Percentiles rank a stretch among this genome's conserved stretches.
phyloP scores from a whole-genome alignment of 495 filamentous ascomycete genomes.

The Penicillium silybi region DNA sequence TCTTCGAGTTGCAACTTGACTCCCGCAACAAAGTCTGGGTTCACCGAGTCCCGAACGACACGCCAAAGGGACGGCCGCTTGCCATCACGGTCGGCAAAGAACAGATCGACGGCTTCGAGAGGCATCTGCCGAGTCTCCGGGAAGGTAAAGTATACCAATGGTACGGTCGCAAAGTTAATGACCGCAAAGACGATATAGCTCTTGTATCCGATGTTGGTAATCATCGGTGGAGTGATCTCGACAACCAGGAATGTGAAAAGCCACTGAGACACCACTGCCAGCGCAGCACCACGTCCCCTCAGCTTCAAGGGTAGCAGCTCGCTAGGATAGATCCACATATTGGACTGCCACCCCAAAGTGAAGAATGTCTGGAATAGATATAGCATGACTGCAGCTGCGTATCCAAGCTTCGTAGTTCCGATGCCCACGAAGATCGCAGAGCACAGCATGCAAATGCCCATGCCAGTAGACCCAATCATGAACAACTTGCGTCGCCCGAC shows the following conservation, averaged over 20 bases:
- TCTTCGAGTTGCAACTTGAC: constrained; percentile 14
- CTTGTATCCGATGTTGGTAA: constrained; percentile 46
- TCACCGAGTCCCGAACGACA: constrained; percentile 12
- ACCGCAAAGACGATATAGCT: constrained; percentile 53
- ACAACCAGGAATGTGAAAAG: constrained; percentile 39
- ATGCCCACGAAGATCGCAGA: constrained; percentile 37
- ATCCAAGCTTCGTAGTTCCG: constrained; percentile 16
- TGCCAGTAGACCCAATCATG: constrained; percentile 23
- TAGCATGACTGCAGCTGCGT: constrained; percentile 19
- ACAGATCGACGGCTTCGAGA: constrained; percentile 10
- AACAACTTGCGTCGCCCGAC: constrained; percentile 30
- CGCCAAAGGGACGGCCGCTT: constrained; percentile 13
- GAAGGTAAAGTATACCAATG: constrained; percentile 58
- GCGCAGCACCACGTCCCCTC: neutral
- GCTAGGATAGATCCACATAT: constrained; percentile 34
- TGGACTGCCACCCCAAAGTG: constrained; percentile 14
- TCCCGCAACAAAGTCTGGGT: constrained; percentile 10
- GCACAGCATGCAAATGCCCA: constrained; percentile 24
- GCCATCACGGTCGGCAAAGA: constrained; percentile 17
- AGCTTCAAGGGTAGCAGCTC: constrained; percentile 42
- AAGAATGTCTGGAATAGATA: constrained; percentile 17
- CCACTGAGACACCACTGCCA: constrained; percentile 9
- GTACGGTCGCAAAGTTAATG: constrained; percentile 27
- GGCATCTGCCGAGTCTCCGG: constrained; percentile 47
- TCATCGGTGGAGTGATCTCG: constrained; percentile 51